phyloP scores from a whole-genome alignment of 169 alveolate genomes.

The Ichthyophthirius multifiliis region DNA sequence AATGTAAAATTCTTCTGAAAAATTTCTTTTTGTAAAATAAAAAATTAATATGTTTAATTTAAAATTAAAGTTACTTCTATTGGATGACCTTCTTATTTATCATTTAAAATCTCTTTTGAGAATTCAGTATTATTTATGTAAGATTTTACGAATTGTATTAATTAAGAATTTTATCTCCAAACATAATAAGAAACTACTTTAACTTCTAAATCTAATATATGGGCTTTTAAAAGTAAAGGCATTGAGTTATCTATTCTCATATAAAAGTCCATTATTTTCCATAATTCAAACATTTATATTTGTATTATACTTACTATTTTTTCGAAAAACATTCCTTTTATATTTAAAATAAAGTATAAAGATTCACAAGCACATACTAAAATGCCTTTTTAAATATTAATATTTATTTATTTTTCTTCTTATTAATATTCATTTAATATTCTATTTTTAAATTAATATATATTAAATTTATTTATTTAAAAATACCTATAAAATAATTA shows the following conservation, averaged over 20 bases:
- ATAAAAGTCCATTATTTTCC: conserved; percentile 18
- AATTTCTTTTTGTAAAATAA: not conserved
- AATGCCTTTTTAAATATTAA: not conserved
- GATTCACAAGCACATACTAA: not conserved
- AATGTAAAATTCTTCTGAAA: conserved; percentile 10
- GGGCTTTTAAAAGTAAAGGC: conserved; percentile 13
- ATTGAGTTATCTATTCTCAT: not conserved
- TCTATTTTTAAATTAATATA: not conserved
- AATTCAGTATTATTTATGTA: not conserved
- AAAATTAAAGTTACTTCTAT: not conserved
- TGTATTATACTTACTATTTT: not conserved
- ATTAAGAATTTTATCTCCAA: not conserved
- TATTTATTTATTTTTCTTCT: not conserved
- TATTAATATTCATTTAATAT: not conserved
- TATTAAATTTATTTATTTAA: not conserved
- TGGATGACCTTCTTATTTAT: not conserved
- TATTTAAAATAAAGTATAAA: not conserved
- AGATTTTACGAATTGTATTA: not conserved
- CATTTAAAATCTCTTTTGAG: not conserved
- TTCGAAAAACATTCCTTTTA: not conserved
- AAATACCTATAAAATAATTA: not conserved
- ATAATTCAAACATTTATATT: not conserved
- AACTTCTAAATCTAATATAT: not conserved
- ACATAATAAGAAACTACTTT: not conserved
- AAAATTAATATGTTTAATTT: not conserved